Conservation (phyloP, 176 grass and related monocot genomes). For the Triticum dicoccoides region DNA sequence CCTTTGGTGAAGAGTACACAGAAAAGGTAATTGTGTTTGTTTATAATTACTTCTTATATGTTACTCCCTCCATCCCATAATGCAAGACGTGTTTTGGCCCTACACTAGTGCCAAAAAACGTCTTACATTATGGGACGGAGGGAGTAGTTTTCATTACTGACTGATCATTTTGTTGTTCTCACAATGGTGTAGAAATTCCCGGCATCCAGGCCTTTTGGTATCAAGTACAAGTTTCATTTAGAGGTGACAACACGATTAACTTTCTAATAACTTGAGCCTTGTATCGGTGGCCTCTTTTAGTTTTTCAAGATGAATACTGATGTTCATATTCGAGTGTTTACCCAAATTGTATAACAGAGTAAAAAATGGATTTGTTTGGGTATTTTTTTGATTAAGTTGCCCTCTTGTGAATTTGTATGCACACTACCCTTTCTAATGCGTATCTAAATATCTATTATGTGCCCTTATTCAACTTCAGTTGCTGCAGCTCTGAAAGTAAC, state of each 20-base stretch:
- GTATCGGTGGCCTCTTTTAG: neutral
- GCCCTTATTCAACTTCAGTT: neutral
- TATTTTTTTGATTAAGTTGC: neutral
- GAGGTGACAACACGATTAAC: slow-evolving; percentile 50
- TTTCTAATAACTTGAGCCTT: slow-evolving; percentile 19
- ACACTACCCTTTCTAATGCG: neutral
- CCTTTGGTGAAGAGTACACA: slow-evolving; percentile 69
- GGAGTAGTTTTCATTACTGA: slow-evolving; percentile 21
- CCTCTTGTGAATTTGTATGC: neutral
- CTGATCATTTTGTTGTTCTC: neutral
- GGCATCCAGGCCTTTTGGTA: slow-evolving; percentile 82
- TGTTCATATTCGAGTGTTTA: neutral
- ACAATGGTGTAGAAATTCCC: slow-evolving; percentile 71
- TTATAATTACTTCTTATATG: neutral
- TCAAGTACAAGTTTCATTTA: slow-evolving; percentile 96
- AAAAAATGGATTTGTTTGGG: neutral
- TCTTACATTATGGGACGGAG: too few species aligned
- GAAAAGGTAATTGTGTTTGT: slow-evolving; percentile 51
- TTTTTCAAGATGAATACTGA: slow-evolving; percentile 6
- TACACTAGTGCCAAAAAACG: too few species aligned
- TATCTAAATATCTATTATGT: neutral
- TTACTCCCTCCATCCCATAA: neutral
- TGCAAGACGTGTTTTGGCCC: too few species aligned
- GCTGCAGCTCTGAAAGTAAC: neutral
- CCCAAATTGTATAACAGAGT: slow-evolving; percentile 10